These are phyloP conservation scores for Choiromyces venosus DNA, from an alignment of 495 filamentous ascomycete species.

Conservation along the genomic window DNA sequence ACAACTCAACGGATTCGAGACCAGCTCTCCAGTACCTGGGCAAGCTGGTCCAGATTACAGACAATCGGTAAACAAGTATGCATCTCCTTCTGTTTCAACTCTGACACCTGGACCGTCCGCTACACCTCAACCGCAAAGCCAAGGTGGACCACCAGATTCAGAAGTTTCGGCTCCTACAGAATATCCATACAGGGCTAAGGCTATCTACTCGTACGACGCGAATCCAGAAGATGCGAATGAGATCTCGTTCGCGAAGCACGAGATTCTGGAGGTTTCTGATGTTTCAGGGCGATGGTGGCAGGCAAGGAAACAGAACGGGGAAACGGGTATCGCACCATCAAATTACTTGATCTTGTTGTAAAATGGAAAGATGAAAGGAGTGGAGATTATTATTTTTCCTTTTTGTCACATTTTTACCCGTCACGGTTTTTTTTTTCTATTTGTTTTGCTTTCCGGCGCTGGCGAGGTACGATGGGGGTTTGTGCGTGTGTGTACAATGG, in stretches of 20 bases:
- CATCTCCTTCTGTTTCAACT: conserved; percentile 46
- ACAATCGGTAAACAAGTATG: conserved; percentile 53
- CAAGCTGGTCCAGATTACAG: conserved; percentile 54
- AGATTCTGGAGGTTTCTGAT: conserved; percentile 93
- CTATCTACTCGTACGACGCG: conserved; percentile 97
- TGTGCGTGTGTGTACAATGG: not conserved
- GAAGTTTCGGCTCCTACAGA: conserved; percentile 80
- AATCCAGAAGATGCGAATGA: conserved; percentile 98
- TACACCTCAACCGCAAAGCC: conserved; percentile 33
- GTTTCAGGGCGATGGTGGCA: conserved; percentile 99
- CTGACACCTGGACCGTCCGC: conserved; percentile 37
- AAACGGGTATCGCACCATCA: conserved; percentile 94
- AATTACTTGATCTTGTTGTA: conserved; percentile 97
- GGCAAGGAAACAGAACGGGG: conserved; percentile 86
- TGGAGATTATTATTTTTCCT: conserved; percentile 14
- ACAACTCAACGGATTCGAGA: conserved; percentile 92
- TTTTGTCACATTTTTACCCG: conserved; percentile 18
- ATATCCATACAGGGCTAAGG: conserved; percentile 95
- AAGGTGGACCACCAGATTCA: conserved; percentile 40
- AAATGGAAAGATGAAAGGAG: conserved; percentile 29
- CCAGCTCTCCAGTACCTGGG: conserved; percentile 80
- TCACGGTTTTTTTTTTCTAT: conserved; percentile 19
- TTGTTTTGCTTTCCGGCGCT: conserved; percentile 12
- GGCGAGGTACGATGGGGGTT: not conserved
- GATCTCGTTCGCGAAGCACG: conserved; percentile 93